These are phyloP conservation scores for Fusarium temperatum DNA, from an alignment of 2,329 filamentous ascomycete genomes.

Conservation along the genomic window DNA sequence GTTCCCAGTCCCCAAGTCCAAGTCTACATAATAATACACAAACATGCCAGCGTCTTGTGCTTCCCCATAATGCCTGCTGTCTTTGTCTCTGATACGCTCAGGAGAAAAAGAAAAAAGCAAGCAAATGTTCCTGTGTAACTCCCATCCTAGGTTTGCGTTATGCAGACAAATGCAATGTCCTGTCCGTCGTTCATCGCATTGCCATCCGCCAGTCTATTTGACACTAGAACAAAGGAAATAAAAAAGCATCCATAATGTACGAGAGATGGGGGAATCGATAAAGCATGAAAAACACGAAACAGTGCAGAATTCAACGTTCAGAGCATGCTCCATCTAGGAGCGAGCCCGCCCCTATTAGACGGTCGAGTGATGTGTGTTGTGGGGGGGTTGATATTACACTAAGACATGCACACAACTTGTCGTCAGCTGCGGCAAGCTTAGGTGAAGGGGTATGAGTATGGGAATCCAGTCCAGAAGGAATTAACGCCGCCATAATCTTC, in stretches of 20 bases:
- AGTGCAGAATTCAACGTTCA: conserved; percentile 29
- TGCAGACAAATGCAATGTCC: conserved; percentile 36
- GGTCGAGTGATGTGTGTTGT: background rate
- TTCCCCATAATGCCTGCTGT: conserved; percentile 39
- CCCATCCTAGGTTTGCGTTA: conserved; percentile 38
- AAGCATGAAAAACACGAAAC: conserved; percentile 22
- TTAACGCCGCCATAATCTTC: conserved; percentile 26
- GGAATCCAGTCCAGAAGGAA: conserved; percentile 31
- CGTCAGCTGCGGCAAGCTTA: conserved; percentile 27
- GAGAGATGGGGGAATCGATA: conserved; percentile 38
- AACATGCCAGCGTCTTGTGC: conserved; percentile 41
- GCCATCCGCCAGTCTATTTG: conserved; percentile 43
- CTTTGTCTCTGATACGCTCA: conserved; percentile 24
- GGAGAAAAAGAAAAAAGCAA: conserved; percentile 25
- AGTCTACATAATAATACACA: conserved; percentile 43
- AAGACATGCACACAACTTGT: conserved; percentile 31
- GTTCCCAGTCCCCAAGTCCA: conserved; percentile 33
- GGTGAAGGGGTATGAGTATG: conserved; percentile 4
- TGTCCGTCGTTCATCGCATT: conserved; percentile 43
- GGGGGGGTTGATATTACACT: conserved; percentile 33
- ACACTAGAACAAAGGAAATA: conserved; percentile 39
- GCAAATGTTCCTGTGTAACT: conserved; percentile 41
- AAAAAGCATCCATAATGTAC: conserved; percentile 32
- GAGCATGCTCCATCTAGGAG: conserved; percentile 43
- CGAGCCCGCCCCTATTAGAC: conserved; percentile 22